Conservation (phyloP, 2,329 filamentous ascomycete genomes). For the Pseudogymnoascus pannorum region DNA sequence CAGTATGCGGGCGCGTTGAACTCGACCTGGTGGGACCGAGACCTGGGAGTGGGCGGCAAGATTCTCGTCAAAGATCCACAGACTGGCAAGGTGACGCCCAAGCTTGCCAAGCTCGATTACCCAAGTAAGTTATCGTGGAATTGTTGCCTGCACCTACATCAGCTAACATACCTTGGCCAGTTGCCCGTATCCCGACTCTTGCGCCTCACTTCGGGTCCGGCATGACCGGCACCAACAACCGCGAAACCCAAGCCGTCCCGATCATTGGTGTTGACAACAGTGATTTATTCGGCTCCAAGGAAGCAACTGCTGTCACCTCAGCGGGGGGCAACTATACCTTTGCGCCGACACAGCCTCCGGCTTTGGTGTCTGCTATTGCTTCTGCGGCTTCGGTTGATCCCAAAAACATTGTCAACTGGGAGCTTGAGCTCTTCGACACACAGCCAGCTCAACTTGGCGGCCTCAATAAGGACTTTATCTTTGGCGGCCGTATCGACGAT, state of each 20-base stretch:
- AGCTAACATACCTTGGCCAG: conserved; percentile 25
- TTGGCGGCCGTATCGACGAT: conserved; percentile 90
- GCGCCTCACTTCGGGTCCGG: conserved; percentile 88
- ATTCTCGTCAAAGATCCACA: conserved; percentile 71
- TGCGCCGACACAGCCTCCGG: conserved; percentile 72
- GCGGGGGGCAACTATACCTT: conserved; percentile 47
- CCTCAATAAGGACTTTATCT: conserved; percentile 88
- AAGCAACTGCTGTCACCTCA: conserved; percentile 25
- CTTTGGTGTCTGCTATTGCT: conserved; percentile 76
- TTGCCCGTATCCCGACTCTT: conserved; percentile 84
- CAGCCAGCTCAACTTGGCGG: conserved; percentile 81
- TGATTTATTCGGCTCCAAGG: conserved; percentile 36
- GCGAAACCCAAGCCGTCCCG: conserved; percentile 88
- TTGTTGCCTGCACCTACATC: neutral
- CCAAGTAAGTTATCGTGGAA: conserved; percentile 46
- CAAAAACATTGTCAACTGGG: conserved; percentile 83
- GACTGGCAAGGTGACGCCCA: conserved; percentile 68
- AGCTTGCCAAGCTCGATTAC: conserved; percentile 87
- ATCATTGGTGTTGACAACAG: conserved; percentile 83
- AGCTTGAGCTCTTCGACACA: conserved; percentile 87
- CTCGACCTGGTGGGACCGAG: conserved; percentile 93
- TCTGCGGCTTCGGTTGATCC: conserved; percentile 71
- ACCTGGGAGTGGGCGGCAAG: conserved; percentile 81
- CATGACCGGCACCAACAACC: conserved; percentile 62
- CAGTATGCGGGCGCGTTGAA: conserved; percentile 87